These are phyloP conservation scores for Hypoxylon lenormandii DNA, from an alignment of 495 filamentous ascomycete genomes.

Conservation along the genomic window DNA sequence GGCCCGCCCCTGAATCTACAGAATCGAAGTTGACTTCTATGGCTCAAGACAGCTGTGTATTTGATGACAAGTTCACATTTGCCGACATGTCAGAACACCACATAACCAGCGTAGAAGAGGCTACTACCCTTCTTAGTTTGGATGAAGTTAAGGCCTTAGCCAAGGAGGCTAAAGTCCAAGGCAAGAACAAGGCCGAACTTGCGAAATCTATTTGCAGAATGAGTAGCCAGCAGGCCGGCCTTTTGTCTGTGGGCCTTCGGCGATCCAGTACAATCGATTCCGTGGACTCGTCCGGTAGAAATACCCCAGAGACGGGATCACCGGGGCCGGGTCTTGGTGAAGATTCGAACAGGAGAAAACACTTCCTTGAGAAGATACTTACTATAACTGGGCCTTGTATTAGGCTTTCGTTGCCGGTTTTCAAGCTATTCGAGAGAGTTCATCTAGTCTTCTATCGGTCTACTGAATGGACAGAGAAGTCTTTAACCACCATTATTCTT, in stretches of 20 bases:
- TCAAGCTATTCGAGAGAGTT: conserved; percentile 89
- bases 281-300: conserved; percentile 41
- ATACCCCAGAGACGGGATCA: conserved; percentile 30
- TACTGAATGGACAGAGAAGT: conserved; percentile 97
- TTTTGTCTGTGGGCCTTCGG: conserved; percentile 70
- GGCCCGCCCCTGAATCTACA: neutral
- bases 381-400: conserved; percentile 84
- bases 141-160: conserved; percentile 89
- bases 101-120: conserved; percentile 86
- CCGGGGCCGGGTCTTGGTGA: conserved; percentile 32
- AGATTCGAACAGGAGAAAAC: conserved; percentile 57
- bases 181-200: conserved; percentile 89
- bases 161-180: conserved; percentile 86
- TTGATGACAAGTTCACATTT: conserved; percentile 73
- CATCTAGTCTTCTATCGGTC: conserved; percentile 96
- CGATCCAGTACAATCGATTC: conserved; percentile 64
- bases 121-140: conserved; percentile 78
- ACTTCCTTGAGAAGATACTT: conserved; percentile 75
- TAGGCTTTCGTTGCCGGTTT: conserved; percentile 76
- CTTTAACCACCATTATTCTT: conserved; percentile 92
- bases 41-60: conserved; percentile 56
- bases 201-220: conserved; percentile 74
- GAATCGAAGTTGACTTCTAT: conserved; percentile 8
- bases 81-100: conserved; percentile 78
- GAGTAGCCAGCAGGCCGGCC: conserved; percentile 77